These are phyloP conservation scores for Triticum monococcum DNA, from an alignment of 176 grass and related monocot species.

Conservation along the genomic window DNA sequence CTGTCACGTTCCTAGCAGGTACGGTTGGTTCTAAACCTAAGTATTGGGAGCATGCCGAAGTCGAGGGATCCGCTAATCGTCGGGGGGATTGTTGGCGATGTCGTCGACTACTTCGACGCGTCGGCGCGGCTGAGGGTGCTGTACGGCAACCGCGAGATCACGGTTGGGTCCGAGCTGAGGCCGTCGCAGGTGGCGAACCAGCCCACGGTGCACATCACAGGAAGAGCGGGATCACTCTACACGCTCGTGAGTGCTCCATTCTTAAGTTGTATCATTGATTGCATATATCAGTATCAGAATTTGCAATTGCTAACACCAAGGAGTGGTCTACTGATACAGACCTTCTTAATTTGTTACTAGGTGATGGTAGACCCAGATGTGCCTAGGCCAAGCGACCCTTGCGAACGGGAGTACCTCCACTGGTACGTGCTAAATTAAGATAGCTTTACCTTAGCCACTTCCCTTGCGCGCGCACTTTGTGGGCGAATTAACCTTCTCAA, in stretches of 20 bases:
- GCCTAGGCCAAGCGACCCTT: conserved; percentile 72
- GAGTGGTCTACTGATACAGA: no score
- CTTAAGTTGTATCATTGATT: no score
- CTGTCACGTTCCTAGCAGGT: no score
- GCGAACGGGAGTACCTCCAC: conserved; percentile 78
- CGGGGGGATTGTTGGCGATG: conserved; percentile 60
- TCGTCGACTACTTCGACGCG: conserved; percentile 54
- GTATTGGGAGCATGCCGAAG: not conserved
- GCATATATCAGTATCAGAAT: no score
- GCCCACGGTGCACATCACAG: conserved; percentile 58
- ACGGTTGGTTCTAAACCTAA: no score
- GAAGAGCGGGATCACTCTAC: conserved; percentile 48
- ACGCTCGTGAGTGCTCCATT: conserved; percentile 55
- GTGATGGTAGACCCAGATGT: conserved; percentile 87
- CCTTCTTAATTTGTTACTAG: conserved; percentile 26
- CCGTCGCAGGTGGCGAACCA: conserved; percentile 62
- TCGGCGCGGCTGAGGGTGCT: conserved; percentile 49
- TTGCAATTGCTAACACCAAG: no score
- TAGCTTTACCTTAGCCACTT: no score
- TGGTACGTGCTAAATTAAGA: conserved; percentile 43
- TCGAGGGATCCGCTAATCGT: conserved; percentile 76
- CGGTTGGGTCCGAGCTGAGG: conserved; percentile 70
- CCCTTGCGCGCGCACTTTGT: not conserved
- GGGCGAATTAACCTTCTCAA: not conserved
- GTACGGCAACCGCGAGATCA: conserved; percentile 68